Conservation (phyloP, 2,329 filamentous ascomycete genomes). For the Acrodontium crateriforme region DNA sequence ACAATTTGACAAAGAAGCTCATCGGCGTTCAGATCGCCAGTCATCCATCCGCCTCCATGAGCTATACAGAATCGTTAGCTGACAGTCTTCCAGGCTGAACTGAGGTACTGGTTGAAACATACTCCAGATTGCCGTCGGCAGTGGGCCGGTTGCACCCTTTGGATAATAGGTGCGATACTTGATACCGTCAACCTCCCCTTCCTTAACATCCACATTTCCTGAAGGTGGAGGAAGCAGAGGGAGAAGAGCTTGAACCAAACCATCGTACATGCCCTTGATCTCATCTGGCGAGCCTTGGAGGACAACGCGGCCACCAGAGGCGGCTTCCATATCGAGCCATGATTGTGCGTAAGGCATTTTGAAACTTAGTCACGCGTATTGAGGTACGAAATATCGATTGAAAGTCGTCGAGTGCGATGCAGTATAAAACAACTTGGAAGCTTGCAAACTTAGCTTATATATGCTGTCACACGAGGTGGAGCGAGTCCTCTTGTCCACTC, state of each 20-base stretch:
- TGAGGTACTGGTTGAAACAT: too few species aligned
- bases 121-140: conserved; percentile 11
- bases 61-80: too few species aligned
- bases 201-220: conserved; percentile 10
- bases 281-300: conserved; percentile 11
- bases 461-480: too few species aligned
- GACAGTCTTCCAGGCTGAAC: too few species aligned
- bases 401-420: too few species aligned
- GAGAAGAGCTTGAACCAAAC: conserved; percentile 6
- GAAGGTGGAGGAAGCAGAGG: conserved; percentile 8
- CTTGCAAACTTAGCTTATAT: too few species aligned
- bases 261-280: conserved; percentile 11
- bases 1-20: conserved; percentile 12
- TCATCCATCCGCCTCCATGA: conserved; percentile 15
- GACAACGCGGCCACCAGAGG: conserved; percentile 10
- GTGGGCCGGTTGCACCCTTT: conserved; percentile 7
- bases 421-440: too few species aligned
- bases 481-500: too few species aligned
- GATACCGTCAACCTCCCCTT: conserved; percentile 12
- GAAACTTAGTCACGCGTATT: too few species aligned
- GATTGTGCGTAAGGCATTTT: conserved; percentile 11
- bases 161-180: conserved; percentile 12
- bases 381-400: too few species aligned
- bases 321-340: conserved; percentile 12
- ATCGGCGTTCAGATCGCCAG: conserved; percentile 12